A percentile compares a stretch with the other conserved stretches of the same genome.
phyloP scores from a whole-genome alignment of 2,329 filamentous ascomycete genomes.

The Didymella sp. region DNA sequence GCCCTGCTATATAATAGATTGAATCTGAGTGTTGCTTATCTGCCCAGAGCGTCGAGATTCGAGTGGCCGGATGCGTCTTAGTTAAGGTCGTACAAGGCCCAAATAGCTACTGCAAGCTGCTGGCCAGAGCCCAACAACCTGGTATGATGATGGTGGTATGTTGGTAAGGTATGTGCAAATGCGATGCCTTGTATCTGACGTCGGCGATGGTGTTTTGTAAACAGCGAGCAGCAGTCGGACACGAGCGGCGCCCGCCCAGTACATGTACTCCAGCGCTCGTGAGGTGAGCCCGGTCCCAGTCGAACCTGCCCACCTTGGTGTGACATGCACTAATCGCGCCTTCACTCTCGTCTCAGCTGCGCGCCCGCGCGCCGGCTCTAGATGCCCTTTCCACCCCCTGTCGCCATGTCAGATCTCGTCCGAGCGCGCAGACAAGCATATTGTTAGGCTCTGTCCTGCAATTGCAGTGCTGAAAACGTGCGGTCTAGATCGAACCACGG shows the following conservation, averaged over 20 bases:
- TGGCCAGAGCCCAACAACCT: neutral
- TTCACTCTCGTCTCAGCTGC: constrained; percentile 17
- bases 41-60: neutral
- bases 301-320: constrained; percentile 22
- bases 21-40: constrained; percentile 4
- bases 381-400: constrained; percentile 10
- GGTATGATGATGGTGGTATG: constrained; percentile 6
- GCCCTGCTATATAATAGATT: neutral
- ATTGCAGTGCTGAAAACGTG: constrained; percentile 9
- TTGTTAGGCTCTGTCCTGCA: constrained; percentile 1
- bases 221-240: constrained; percentile 3
- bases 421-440: constrained; percentile 3
- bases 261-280: constrained; percentile 15
- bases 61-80: constrained; percentile 5
- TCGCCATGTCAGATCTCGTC: constrained; percentile 8
- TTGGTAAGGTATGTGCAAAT: constrained; percentile 2
- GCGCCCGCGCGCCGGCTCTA: constrained; percentile 16
- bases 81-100: constrained; percentile 1
- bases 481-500: constrained; percentile 10
- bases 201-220: constrained; percentile 1
- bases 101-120: constrained; percentile 1
- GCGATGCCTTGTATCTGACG: neutral
- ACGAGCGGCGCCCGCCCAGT: constrained; percentile 13
- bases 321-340: constrained; percentile 18
- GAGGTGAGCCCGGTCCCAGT: constrained; percentile 19